Evolutionary conservation across 768 basidiomycete genomes (phyloP), one percentile per base, ranked within the genome.

Genomic region (Pleurotus salmoneostramineus): DNA sequence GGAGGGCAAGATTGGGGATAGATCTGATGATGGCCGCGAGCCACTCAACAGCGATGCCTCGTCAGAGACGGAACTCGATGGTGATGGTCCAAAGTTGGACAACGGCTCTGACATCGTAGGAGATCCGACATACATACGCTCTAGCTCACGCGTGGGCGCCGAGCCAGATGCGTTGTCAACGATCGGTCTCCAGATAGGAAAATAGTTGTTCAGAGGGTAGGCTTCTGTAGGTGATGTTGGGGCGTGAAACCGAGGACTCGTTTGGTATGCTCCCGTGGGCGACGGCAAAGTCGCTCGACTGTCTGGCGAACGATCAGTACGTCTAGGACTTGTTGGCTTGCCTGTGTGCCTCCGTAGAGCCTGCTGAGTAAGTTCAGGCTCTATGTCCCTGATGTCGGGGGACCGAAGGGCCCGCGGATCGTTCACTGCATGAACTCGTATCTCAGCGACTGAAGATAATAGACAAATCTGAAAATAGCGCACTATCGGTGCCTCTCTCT

Each of bases 401-500:
- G 52, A 55, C 11, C 52, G 52, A 21, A 55, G 52, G 37, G 40
- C 52, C 14, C 52, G 52, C 10, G 52, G 40, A 31, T 55, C 52
- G 40, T 43, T 55, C 10, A 55, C 52, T 55, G n/a, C 50, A 27
- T 1, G 37, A 17, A 55, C 10, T 11, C 21, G n/a, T 43, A 17
- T 33, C 17, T 40, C 27, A 55, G 40, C 27, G 40, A 12, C 11
- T 12, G 40, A 6, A 55, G 40, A 33, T 7, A 11, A 8, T 3
- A 12, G 6, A 8, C 33, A 34, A 49, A 32, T 7, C 8, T 27
- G 37, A 27, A 21, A 17, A 31, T 14, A 15, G 12, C 52, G 35
- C 40, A 55, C 52, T 31, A 40, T 55, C 52, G 7, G 40, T 17
- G 12, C 52, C 52, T 43, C 40, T 55, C 58, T 64, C 63, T 5